Conservation (phyloP, 352 stramenopile species). For the Halophytophthora polymorphica region DNA sequence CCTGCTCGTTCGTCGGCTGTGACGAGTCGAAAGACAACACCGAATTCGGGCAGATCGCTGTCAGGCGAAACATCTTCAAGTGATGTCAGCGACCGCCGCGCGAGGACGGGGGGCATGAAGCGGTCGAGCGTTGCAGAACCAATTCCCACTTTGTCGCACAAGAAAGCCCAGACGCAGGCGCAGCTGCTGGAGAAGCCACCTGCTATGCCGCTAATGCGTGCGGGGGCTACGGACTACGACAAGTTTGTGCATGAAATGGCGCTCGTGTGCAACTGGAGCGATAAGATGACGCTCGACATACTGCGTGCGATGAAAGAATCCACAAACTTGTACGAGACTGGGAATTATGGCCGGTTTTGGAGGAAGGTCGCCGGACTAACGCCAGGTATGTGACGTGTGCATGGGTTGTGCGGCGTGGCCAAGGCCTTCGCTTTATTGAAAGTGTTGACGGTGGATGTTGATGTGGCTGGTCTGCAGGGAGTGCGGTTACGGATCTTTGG, state of each 20-base stretch:
- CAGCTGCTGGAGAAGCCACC: too few species aligned
- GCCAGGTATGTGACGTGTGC: conserved; percentile 23
- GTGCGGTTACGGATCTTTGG: too few species aligned
- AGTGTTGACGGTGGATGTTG: too few species aligned
- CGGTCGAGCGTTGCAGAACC: too few species aligned
- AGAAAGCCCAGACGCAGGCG: too few species aligned
- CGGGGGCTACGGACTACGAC: conserved; percentile 15
- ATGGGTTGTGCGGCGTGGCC: too few species aligned
- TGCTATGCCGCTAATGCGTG: not conserved
- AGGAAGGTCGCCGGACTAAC: conserved; percentile 27
- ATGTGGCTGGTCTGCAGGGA: too few species aligned
- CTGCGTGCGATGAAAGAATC: conserved; percentile 36
- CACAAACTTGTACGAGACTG: conserved; percentile 37
- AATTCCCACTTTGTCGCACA: too few species aligned
- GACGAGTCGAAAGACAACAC: conserved; percentile 1
- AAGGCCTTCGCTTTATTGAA: too few species aligned
- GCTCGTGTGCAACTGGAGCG: conserved; percentile 28
- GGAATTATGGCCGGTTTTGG: conserved; percentile 41
- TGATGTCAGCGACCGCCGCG: conserved; percentile 1
- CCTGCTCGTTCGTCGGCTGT: too few species aligned
- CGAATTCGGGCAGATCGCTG: too few species aligned
- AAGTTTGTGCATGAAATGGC: conserved; percentile 39
- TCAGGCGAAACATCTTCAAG: not conserved
- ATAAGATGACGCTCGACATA: conserved; percentile 28
- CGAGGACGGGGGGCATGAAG: too few species aligned